These are phyloP conservation scores for Pisolithus albus DNA, from an alignment of 768 basidiomycete genomes.

Conservation along the genomic window DNA sequence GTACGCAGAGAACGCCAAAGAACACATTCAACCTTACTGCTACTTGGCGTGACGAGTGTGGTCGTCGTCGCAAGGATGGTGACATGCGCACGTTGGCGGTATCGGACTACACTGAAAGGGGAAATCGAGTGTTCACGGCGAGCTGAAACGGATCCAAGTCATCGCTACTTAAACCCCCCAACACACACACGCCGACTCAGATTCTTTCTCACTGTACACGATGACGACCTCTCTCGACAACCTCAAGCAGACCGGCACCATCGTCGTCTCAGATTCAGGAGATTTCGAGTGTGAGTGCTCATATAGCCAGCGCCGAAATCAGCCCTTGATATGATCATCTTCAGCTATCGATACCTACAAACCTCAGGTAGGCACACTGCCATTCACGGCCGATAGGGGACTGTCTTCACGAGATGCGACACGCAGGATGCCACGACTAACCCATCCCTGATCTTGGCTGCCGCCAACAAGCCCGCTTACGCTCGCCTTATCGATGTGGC, in stretches of 20 bases:
- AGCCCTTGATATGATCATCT: conserved; percentile 22
- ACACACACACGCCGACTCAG: background rate
- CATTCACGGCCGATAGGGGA: conserved; percentile 2
- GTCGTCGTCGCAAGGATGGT: background rate
- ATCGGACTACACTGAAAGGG: background rate
- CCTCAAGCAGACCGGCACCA: conserved; percentile 89
- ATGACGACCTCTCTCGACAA: conserved; percentile 78
- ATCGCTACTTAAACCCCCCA: background rate
- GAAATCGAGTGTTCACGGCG: background rate
- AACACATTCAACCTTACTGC: too few species aligned
- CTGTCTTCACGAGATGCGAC: conserved; percentile 5
- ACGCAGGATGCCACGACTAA: conserved; percentile 94
- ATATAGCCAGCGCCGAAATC: conserved; percentile 6
- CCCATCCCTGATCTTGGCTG: conserved; percentile 90
- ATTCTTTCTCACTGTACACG: conserved; percentile 27
- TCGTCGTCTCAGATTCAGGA: conserved; percentile 96
- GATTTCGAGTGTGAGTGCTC: conserved; percentile 72
- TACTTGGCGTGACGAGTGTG: too few species aligned
- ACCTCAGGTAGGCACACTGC: conserved; percentile 57
- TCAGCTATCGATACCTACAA: conserved; percentile 93
- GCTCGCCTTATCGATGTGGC: conserved; percentile 72
- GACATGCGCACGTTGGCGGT: background rate
- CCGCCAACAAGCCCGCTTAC: conserved; percentile 86
- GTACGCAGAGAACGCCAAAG: background rate
- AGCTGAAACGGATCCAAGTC: background rate